These are phyloP conservation scores for Pseudotsuga menziesii DNA, from an alignment of 75 land plant species.

Conservation along the genomic window DNA sequence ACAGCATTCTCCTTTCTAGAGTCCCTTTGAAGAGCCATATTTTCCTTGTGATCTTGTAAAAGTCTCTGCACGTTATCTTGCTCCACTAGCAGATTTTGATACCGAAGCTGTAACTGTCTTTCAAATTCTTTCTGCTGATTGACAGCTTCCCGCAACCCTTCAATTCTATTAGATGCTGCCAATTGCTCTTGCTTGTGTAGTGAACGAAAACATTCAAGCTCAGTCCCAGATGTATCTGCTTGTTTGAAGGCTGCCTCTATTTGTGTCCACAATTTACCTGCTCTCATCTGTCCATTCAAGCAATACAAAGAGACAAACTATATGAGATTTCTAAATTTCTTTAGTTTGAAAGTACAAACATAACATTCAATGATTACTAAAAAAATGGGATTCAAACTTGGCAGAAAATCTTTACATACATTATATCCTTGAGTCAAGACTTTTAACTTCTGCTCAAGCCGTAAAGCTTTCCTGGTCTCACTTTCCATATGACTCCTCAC, in stretches of 20 bases:
- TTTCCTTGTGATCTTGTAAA: constrained; percentile 38
- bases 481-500: constrained; percentile 83
- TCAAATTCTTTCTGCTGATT: constrained; percentile 85
- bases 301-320: neutral
- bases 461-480: constrained; percentile 64
- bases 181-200: constrained; percentile 78
- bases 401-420: constrained; percentile 26
- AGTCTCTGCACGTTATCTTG: constrained; percentile 45
- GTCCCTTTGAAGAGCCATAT: constrained; percentile 10
- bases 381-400: neutral
- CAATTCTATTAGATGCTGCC: constrained; percentile 77
- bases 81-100: constrained; percentile 66
- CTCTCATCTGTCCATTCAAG: constrained; percentile 48
- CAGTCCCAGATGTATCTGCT: constrained; percentile 79
- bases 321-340: neutral
- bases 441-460: constrained; percentile 80
- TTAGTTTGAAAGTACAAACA: no score
- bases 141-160: constrained; percentile 62
- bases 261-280: constrained; percentile 64
- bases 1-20: neutral
- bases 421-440: constrained; percentile 87
- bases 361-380: neutral
- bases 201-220: constrained; percentile 78
- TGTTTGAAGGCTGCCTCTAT: constrained; percentile 76
- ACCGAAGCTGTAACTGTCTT: constrained; percentile 52